Conservation (phyloP, 1,284 basidiomycete genomes). For the Sparassis latifolia region DNA sequence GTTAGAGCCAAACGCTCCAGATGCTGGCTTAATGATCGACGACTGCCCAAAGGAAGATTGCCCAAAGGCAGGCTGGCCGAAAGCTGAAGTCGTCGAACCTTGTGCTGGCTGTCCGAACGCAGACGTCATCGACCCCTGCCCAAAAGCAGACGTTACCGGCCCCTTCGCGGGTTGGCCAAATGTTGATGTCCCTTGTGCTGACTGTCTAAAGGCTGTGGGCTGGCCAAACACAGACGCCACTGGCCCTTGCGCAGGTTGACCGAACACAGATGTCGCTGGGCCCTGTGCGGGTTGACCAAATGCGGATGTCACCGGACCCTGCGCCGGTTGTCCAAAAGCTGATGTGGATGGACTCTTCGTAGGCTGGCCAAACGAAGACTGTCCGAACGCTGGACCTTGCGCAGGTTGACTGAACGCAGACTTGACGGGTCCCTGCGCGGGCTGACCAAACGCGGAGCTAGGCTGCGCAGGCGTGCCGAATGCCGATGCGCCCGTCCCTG, state of each 20-base stretch:
- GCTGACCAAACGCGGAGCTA: slow-evolving; percentile 29
- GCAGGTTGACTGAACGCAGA: slow-evolving; percentile 16
- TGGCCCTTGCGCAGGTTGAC: no score
- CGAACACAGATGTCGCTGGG: no score
- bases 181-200: slow-evolving; percentile 13
- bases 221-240: no score
- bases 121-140: slow-evolving; percentile 17
- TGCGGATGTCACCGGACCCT: slow-evolving; percentile 19
- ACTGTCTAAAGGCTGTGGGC: no score
- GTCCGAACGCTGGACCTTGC: slow-evolving; percentile 28
- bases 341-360: slow-evolving; percentile 1
- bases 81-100: not conserved
- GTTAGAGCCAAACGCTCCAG: slow-evolving; percentile 27
- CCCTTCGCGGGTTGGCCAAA: slow-evolving; percentile 22
- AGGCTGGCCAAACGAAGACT: slow-evolving; percentile 12
- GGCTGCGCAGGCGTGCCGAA: slow-evolving; percentile 33
- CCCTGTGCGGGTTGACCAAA: slow-evolving; percentile 21
- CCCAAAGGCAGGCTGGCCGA: slow-evolving; percentile 26
- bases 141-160: slow-evolving; percentile 20
- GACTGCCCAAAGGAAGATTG: slow-evolving; percentile 28
- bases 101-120: slow-evolving; percentile 23
- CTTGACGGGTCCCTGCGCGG: slow-evolving; percentile 6
- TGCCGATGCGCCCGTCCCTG: slow-evolving; percentile 22
- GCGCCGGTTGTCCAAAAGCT: slow-evolving; percentile 14
- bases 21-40: slow-evolving; percentile 27